These are phyloP conservation scores for Tilletia walkeri DNA, from an alignment of 1,284 basidiomycete genomes.

Conservation along the genomic window DNA sequence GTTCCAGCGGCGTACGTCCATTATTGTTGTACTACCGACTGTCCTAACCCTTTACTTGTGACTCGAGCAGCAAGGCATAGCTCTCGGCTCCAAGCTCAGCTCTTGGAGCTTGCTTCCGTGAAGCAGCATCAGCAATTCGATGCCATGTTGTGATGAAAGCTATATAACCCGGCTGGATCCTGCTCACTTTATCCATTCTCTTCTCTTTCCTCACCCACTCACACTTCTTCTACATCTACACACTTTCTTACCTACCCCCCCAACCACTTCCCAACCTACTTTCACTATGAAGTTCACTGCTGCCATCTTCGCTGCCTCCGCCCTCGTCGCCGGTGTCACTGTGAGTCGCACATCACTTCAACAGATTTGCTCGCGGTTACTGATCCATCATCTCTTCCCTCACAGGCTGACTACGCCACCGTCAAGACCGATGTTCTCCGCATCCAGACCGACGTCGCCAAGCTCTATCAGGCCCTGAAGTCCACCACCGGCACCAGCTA, in stretches of 20 bases:
- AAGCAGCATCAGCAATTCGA: too few relatives aligned
- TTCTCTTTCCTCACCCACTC: neutral
- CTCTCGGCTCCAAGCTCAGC: too few relatives aligned
- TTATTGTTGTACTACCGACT: too few relatives aligned
- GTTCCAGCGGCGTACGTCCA: too few relatives aligned
- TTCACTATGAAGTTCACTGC: slow-evolving; percentile 7
- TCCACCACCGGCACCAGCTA: slow-evolving; percentile 15
- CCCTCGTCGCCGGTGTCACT: slow-evolving; percentile 10
- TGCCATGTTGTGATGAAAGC: neutral
- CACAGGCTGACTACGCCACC: slow-evolving; percentile 21
- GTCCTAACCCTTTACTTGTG: too few relatives aligned
- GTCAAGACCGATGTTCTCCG: slow-evolving; percentile 23
- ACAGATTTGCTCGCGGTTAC: slow-evolving; percentile 13
- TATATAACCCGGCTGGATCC: neutral
- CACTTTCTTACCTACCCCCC: neutral
- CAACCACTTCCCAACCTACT: neutral
- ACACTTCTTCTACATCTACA: neutral
- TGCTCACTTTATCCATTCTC: neutral
- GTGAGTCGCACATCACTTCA: neutral
- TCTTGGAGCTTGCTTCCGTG: too few relatives aligned
- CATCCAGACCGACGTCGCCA: slow-evolving; percentile 21
- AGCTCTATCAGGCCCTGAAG: slow-evolving; percentile 18
- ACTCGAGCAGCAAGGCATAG: too few relatives aligned
- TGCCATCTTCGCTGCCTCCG: slow-evolving; percentile 1
- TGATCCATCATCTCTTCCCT: slow-evolving; percentile 11